Evolutionary conservation across 306 rosid genomes (phyloP).

Genomic region (Neltuma alba): DNA sequence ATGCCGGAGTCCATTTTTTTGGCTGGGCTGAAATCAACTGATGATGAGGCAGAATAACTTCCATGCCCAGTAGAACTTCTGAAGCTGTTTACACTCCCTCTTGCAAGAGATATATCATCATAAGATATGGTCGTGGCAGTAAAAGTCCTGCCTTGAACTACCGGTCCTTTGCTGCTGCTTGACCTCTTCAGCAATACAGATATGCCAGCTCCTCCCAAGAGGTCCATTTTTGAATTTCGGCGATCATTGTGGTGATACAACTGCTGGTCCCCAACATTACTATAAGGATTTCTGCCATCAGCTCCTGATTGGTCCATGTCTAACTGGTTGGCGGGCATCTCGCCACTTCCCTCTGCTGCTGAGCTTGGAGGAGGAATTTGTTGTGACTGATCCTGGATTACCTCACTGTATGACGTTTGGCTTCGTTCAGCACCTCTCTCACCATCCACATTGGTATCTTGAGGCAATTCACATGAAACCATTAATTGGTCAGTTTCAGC

Average conservation of each 20-base stretch:
- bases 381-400: constrained; percentile 38
- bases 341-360: constrained; percentile 40
- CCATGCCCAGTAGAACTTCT: constrained; percentile 73
- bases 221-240: constrained; percentile 45
- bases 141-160: constrained; percentile 72
- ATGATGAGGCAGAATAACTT: constrained; percentile 79
- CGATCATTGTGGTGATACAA: constrained; percentile 40
- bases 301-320: constrained; percentile 42
- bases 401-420: constrained; percentile 43
- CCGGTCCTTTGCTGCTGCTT: constrained; percentile 68
- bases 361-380: constrained; percentile 46
- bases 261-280: constrained; percentile 40
- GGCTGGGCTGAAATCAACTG: constrained; percentile 63
- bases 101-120: constrained; percentile 61
- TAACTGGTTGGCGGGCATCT: constrained; percentile 36
- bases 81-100: constrained; percentile 62
- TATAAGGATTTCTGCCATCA: constrained; percentile 35
- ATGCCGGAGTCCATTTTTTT: constrained; percentile 58
- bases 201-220: constrained; percentile 71
- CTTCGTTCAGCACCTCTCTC: constrained; percentile 41
- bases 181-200: constrained; percentile 68
- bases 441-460: constrained; percentile 37
- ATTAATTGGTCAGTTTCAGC: constrained; percentile 38
- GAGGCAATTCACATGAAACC: constrained; percentile 42
- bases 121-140: constrained; percentile 68